phyloP scores from a whole-genome alignment of 2,329 filamentous ascomycete species.

The Paraconiothyrium brasiliense region DNA sequence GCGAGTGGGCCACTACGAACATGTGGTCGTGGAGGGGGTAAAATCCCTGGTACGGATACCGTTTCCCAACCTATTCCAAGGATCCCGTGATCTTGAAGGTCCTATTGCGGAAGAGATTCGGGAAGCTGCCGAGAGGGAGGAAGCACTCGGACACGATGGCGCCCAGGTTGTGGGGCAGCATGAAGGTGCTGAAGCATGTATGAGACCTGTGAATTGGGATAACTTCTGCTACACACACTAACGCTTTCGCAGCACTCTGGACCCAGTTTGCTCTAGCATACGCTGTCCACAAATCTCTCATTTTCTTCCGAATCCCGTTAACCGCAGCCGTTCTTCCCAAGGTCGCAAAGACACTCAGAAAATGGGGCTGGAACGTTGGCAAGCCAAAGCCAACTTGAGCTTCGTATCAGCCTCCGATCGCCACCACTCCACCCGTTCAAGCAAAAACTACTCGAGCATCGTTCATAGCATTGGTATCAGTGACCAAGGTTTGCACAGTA shows the following conservation, averaged over 20 bases:
- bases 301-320: conserved; percentile 92
- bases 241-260: conserved; percentile 65
- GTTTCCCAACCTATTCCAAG: conserved; percentile 64
- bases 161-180: conserved; percentile 70
- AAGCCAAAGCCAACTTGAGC: conserved; percentile 66
- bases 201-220: conserved; percentile 44
- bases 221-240: conserved; percentile 16
- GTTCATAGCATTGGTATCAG: background rate
- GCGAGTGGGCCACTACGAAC: conserved; percentile 78
- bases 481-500: background rate
- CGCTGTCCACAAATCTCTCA: conserved; percentile 97
- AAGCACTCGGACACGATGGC: conserved; percentile 58
- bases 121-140: conserved; percentile 41
- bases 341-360: conserved; percentile 85
- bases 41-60: conserved; percentile 68
- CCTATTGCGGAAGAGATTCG: conserved; percentile 49
- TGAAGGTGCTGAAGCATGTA: conserved; percentile 75
- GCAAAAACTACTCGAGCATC: background rate
- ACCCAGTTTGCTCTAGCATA: conserved; percentile 94
- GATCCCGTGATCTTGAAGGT: conserved; percentile 55
- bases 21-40: conserved; percentile 70
- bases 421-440: too few species aligned
- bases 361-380: conserved; percentile 95
- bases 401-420: background rate
- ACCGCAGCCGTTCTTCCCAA: conserved; percentile 92